Conservation (phyloP, 805 yeast genomes). For the Metschnikowia picachoensis region DNA sequence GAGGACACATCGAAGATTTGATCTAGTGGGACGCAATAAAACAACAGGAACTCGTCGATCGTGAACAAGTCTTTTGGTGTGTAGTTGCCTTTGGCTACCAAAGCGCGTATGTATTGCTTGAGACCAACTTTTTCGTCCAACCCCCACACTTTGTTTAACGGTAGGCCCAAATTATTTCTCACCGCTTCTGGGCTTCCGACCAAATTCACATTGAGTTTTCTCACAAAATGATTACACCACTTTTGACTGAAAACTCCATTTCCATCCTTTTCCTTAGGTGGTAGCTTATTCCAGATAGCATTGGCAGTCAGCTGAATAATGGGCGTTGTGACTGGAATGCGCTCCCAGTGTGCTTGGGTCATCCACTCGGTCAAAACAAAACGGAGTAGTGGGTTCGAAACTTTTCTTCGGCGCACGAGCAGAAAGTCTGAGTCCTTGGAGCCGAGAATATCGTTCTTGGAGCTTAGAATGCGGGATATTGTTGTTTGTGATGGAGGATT, state of each 20-base stretch:
- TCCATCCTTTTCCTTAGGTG: constrained; percentile 53
- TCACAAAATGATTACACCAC: constrained; percentile 52
- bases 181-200: constrained; percentile 43
- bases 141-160: constrained; percentile 53
- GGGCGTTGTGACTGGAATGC: constrained; percentile 60
- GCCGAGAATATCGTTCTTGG: constrained; percentile 50
- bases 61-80: constrained; percentile 53
- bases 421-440: constrained; percentile 49
- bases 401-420: constrained; percentile 50
- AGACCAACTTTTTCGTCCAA: constrained; percentile 53
- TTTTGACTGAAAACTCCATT: constrained; percentile 62
- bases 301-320: constrained; percentile 60
- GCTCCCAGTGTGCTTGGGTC: constrained; percentile 63
- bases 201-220: constrained; percentile 49
- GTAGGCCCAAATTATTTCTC: constrained; percentile 25
- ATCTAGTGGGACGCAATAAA: constrained; percentile 58
- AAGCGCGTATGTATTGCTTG: constrained; percentile 36
- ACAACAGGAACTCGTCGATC: constrained; percentile 56
- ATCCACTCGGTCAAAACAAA: constrained; percentile 68
- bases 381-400: constrained; percentile 51
- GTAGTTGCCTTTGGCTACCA: constrained; percentile 33
- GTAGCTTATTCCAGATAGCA: constrained; percentile 59
- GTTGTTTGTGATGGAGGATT: constrained; percentile 67
- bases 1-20: constrained; percentile 47
- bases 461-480: constrained; percentile 55